Conservation (phyloP, 2,329 filamentous ascomycete genomes). For the Arthrinium phaeospermum region DNA sequence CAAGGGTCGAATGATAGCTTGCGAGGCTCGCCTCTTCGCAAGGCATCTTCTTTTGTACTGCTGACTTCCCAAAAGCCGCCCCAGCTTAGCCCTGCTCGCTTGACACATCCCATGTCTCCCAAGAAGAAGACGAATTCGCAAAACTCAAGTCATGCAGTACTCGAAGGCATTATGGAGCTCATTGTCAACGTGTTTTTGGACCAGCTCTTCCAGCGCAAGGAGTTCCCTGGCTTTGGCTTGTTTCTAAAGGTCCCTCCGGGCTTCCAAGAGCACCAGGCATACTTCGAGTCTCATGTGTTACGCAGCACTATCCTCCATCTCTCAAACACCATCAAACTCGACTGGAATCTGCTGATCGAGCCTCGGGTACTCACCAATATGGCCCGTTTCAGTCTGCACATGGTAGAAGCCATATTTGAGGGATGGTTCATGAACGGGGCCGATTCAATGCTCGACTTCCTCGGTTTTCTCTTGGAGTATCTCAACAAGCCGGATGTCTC, state of each 20-base stretch:
- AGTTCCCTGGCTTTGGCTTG: conserved; percentile 86
- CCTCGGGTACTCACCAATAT: conserved; percentile 87
- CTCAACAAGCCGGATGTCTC: conserved; percentile 85
- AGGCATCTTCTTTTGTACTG: conserved; percentile 90
- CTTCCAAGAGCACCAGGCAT: conserved; percentile 92
- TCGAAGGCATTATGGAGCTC: conserved; percentile 79
- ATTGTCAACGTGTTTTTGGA: conserved; percentile 83
- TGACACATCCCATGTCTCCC: conserved; percentile 68
- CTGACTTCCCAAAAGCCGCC: conserved; percentile 73
- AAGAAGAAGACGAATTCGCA: conserved; percentile 56
- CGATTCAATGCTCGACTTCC: conserved; percentile 82
- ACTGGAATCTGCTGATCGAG: conserved; percentile 77
- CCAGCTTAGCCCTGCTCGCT: conserved; percentile 64
- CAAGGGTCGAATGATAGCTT: conserved; percentile 42
- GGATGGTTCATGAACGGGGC: conserved; percentile 95
- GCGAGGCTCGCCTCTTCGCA: conserved; percentile 69
- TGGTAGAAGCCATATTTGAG: conserved; percentile 91
- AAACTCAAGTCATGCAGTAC: conserved; percentile 69
- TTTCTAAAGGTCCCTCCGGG: conserved; percentile 90
- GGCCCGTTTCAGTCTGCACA: conserved; percentile 77
- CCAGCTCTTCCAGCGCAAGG: conserved; percentile 83
- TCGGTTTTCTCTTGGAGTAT: conserved; percentile 84
- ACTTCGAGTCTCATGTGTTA: conserved; percentile 90
- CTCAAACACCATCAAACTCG: conserved; percentile 70
- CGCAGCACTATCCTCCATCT: conserved; percentile 76